Conservation (phyloP, 2,329 filamentous ascomycete genomes). For the Ophiostoma montium region DNA sequence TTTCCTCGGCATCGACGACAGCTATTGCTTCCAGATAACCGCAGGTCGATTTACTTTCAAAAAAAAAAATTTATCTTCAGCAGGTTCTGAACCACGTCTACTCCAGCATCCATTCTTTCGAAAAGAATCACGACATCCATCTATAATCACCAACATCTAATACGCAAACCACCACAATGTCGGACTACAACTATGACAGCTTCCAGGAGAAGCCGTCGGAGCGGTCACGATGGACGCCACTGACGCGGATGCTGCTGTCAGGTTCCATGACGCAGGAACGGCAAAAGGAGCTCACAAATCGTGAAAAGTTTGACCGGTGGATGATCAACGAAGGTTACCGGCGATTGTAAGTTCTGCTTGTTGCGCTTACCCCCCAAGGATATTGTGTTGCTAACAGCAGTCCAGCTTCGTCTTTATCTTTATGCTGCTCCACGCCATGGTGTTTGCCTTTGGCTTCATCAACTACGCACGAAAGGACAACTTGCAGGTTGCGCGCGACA, state of each 20-base stretch:
- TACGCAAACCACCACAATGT: slow-evolving; percentile 11
- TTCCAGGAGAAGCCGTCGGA: slow-evolving; percentile 37
- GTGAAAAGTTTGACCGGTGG: slow-evolving; percentile 69
- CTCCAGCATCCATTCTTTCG: neutral
- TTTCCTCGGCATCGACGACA: no score
- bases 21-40: neutral
- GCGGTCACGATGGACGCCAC: slow-evolving; percentile 66
- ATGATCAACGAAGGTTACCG: slow-evolving; percentile 83
- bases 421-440: slow-evolving; percentile 55
- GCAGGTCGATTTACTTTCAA: slow-evolving; percentile 11
- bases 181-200: slow-evolving; percentile 23
- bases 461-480: slow-evolving; percentile 71
- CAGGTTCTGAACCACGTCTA: no score
- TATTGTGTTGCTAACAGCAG: neutral
- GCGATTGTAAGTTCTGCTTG: slow-evolving; percentile 46
- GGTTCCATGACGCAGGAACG: slow-evolving; percentile 67
- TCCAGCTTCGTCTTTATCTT: slow-evolving; percentile 63
- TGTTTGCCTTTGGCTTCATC: slow-evolving; percentile 68
- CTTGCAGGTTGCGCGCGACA: slow-evolving; percentile 47
- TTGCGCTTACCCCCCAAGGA: neutral
- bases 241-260: slow-evolving; percentile 70
- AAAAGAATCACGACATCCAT: neutral
- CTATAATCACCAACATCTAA: neutral
- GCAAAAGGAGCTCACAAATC: slow-evolving; percentile 51
- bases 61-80: neutral